phyloP scores from a whole-genome alignment of 2,329 filamentous ascomycete species.

The Lasiodiplodia hormozganensis region DNA sequence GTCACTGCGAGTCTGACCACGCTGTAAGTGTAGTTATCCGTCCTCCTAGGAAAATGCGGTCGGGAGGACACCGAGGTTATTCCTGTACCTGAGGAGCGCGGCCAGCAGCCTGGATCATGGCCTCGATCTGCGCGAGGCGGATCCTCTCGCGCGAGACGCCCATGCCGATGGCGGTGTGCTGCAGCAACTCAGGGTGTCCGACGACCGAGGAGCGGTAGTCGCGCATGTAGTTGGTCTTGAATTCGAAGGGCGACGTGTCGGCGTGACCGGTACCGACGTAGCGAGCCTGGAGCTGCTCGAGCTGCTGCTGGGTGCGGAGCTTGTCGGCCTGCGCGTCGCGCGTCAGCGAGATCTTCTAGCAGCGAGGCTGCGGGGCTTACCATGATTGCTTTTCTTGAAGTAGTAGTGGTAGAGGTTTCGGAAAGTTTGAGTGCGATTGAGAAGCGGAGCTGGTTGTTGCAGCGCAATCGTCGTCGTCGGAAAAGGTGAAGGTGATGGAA shows the following conservation, averaged over 20 bases:
- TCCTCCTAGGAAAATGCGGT: not conserved
- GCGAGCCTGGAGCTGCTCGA: constrained; percentile 94
- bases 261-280: constrained; percentile 96
- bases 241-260: constrained; percentile 97
- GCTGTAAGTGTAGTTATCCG: not conserved
- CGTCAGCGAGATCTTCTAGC: constrained; percentile 19
- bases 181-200: constrained; percentile 85
- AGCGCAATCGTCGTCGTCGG: not conserved
- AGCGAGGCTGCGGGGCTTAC: not conserved
- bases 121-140: constrained; percentile 78
- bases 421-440: not conserved
- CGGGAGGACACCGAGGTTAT: not conserved
- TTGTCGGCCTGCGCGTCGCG: constrained; percentile 76
- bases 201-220: constrained; percentile 90
- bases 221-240: constrained; percentile 92
- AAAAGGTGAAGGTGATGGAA: not conserved
- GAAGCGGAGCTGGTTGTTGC: not conserved
- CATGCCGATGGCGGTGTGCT: constrained; percentile 88
- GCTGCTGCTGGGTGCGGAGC: constrained; percentile 95
- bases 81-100: constrained; percentile 58
- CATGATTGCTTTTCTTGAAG: not conserved
- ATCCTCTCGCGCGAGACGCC: constrained; percentile 85
- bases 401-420: not conserved
- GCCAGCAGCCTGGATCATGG: constrained; percentile 71
- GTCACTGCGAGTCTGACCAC: not conserved